Base-by-base conservation (phyloP, 306 rosid species). In the Acacia crassicarpa region DNA sequence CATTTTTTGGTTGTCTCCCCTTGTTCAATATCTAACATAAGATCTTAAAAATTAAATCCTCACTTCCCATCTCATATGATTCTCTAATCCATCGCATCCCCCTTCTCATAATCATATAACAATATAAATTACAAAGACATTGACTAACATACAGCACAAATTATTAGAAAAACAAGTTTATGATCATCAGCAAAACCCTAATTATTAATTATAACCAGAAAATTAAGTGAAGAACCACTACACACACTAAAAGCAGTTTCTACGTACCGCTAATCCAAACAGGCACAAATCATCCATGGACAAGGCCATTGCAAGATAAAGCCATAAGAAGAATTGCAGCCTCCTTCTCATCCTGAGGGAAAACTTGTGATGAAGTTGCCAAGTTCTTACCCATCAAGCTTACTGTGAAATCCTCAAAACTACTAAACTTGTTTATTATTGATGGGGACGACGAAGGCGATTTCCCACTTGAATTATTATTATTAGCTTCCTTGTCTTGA, bases 301-400 rank as follows among this genome's bases (percentile, higher is more conserved):
- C 90, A n/a, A 95, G 87, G 73, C 97, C 98, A 79, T 92, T 69
- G 30, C 8, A 92, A 73, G 99, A 95, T 79, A 95, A 75, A 76
- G 99, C 92, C 99, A 95, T 95, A 41, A 95, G 94, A 51, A 95
- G 77, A 74, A 93, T 93, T 0, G 99, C 99, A 13, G 99, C 99
- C 65, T 95, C 99, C 83, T 85, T 95, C 93, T 95, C 99, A 14
- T 95, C 99, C 80, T 91, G 99, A 65, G 99, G 99, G 87, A 93
- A 95, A 78, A 89, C 96, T 75, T 90, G 89, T 68, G 92, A 91
- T 67, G 91, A 73, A 53, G 90, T 20, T 12, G 38, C 72, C 44
- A 93, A 49, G n/a, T 85, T 93, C 54, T 91, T 81, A 43, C 87
- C 88, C 79, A 89, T 91, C 79, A 90, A 81, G n/a, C 86, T 87